Evolutionary conservation across 257 asterid species (phyloP).

Genomic region (Solanum pimpinellifolium): DNA sequence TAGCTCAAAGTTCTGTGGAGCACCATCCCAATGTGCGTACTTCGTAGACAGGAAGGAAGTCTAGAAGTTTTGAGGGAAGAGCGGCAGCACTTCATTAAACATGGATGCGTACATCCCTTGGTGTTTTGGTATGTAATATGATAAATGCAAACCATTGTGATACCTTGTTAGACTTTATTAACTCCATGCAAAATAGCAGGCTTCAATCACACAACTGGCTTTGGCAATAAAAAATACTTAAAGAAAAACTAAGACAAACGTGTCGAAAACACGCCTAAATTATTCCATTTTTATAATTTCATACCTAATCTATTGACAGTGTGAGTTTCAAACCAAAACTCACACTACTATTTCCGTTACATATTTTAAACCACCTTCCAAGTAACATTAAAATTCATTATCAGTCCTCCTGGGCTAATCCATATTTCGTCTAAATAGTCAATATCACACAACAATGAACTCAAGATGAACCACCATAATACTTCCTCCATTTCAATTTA

Average conservation of each 20-base stretch:
- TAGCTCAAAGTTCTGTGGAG: neutral
- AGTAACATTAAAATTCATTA: neutral
- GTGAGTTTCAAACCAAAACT: no score
- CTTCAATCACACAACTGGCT: neutral
- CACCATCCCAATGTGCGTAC: neutral
- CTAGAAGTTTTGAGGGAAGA: neutral
- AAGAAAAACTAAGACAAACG: neutral
- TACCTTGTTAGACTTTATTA: neutral
- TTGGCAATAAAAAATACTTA: neutral
- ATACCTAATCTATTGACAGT: no score
- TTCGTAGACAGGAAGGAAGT: neutral
- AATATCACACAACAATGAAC: neutral
- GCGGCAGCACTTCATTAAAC: neutral
- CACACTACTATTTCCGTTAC: neutral
- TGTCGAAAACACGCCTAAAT: neutral
- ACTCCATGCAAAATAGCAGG: neutral
- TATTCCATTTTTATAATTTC: neutral
- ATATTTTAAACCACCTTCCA: neutral
- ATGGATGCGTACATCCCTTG: neutral
- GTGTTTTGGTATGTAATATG: neutral
- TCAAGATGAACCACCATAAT: neutral
- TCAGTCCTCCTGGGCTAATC: neutral
- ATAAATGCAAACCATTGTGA: neutral
- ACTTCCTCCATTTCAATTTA: neutral
- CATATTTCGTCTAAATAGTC: neutral